Conservation (phyloP, 306 rosid species). For the Phaseolus lunatus region DNA sequence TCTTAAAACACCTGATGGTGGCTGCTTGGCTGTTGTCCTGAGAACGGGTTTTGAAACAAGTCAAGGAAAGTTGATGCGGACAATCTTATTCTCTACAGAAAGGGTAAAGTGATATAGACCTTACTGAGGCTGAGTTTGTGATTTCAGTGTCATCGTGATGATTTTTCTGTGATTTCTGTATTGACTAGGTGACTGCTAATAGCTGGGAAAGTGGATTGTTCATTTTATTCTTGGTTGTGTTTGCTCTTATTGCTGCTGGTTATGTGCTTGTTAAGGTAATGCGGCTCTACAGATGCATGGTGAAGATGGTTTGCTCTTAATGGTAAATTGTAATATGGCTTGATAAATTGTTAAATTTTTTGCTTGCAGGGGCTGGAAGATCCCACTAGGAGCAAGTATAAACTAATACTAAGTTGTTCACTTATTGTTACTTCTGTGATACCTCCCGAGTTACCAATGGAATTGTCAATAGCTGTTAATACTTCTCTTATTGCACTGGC, state of each 20-base stretch:
- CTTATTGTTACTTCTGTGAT: slow-evolving; percentile 98
- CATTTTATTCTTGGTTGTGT: slow-evolving; percentile 89
- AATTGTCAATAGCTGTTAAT: slow-evolving; percentile 97
- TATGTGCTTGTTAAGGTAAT: slow-evolving; percentile 92
- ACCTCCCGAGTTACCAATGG: slow-evolving; percentile 99
- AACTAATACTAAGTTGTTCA: slow-evolving; percentile 95
- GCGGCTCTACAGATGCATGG: slow-evolving; percentile 27
- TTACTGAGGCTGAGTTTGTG: slow-evolving; percentile 30
- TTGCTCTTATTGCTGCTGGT: slow-evolving; percentile 98
- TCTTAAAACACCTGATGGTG: slow-evolving; percentile 93
- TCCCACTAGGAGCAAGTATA: slow-evolving; percentile 99
- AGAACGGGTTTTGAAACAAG: slow-evolving; percentile 99
- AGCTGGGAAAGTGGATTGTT: slow-evolving; percentile 99
- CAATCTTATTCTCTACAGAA: slow-evolving; percentile 96
- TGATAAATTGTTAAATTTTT: slow-evolving; percentile 32
- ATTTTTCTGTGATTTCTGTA: slow-evolving; percentile 31
- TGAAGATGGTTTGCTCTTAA: slow-evolving; percentile 31
- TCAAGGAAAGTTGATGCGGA: slow-evolving; percentile 99
- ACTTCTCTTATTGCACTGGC: slow-evolving; percentile 98
- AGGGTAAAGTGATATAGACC: slow-evolving; percentile 68
- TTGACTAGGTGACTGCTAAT: slow-evolving; percentile 91
- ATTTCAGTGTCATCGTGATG: slow-evolving; percentile 13
- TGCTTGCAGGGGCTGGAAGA: slow-evolving; percentile 90
- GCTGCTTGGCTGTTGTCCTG: slow-evolving; percentile 94
- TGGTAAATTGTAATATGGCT: slow-evolving; percentile 27